Evolutionary conservation across 106 monocot genomes (phyloP), one percentile per base, ranked within the genome.

Genomic region (Chionographis japonica): DNA sequence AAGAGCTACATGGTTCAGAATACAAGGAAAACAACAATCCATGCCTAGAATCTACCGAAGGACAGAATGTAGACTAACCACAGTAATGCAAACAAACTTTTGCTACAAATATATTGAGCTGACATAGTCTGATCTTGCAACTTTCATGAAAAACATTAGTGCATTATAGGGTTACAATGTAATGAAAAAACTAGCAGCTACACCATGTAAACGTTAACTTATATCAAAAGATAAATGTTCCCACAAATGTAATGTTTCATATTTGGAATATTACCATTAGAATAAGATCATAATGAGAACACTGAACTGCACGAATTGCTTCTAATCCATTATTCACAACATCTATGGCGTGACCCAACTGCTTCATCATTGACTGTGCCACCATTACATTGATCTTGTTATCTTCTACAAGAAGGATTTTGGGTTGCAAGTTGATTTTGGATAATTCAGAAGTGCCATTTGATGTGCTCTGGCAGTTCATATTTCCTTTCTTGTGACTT

Each of bases 381-480:
- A 90, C 90, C 74, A 90, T 90, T 72, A 80, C 66, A 56, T 90
- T 90, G 58, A 86, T 74, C 55, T 78, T 83, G 75, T 90, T 86
- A 74, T 90, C 90, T 56, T 90, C 90, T n/a, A 86, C 90, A 60
- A 90, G 83, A 67, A 90, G 83, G 72, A 90, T 83, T 76, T 73
- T 79, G 14, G 72, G 71, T 15, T 17, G 51, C 35, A 56, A 61
- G 14, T 60, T 55, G 1, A 14, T 61, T 68, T 57, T 42, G 10
- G 64, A 18, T 36, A 12, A 56, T 40, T 69, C 52, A 56, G 20
- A 39, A 13, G n/a, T 66, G 36, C 56, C 63, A 50, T 42, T 62
- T 65, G 68, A 36, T 50, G 63, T 50, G 63, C 60, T 61, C 56
- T 63, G 39, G 3, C 52, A 46, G 16, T 72, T 63, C 39, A 16